These are phyloP conservation scores for Monosporozyma aerobia DNA, from an alignment of 805 yeast genomes.

Conservation along the genomic window DNA sequence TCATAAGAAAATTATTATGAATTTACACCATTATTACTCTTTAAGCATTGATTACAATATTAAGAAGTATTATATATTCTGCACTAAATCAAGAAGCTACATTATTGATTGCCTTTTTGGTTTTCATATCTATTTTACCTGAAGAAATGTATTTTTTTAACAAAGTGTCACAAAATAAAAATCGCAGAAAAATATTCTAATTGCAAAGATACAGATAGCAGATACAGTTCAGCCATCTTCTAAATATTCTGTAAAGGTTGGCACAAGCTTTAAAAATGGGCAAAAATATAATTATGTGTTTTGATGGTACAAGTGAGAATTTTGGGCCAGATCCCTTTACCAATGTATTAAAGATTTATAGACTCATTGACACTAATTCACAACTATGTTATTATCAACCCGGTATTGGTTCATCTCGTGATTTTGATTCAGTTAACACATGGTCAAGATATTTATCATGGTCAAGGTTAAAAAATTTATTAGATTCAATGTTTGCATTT, in stretches of 20 bases:
- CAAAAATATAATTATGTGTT: conserved; percentile 45
- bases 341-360: conserved; percentile 44
- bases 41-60: no score
- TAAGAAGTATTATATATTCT: no score
- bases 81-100: no score
- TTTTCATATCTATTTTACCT: no score
- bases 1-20: no score
- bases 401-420: conserved; percentile 50
- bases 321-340: conserved; percentile 49
- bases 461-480: conserved; percentile 15
- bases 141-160: no score
- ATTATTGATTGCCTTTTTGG: background rate
- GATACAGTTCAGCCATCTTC: no score
- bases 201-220: background rate
- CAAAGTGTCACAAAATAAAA: background rate
- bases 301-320: conserved; percentile 55
- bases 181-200: background rate
- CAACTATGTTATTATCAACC: conserved; percentile 61
- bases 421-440: conserved; percentile 29
- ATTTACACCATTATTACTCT: no score
- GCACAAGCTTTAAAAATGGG: background rate
- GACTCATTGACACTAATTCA: conserved; percentile 39
- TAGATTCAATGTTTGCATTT: conserved; percentile 44
- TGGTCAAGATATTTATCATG: conserved; percentile 12
- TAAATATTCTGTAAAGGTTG: no score